These are phyloP conservation scores for Ottelia alismoides DNA, from an alignment of 106 monocot species.

Conservation along the genomic window DNA sequence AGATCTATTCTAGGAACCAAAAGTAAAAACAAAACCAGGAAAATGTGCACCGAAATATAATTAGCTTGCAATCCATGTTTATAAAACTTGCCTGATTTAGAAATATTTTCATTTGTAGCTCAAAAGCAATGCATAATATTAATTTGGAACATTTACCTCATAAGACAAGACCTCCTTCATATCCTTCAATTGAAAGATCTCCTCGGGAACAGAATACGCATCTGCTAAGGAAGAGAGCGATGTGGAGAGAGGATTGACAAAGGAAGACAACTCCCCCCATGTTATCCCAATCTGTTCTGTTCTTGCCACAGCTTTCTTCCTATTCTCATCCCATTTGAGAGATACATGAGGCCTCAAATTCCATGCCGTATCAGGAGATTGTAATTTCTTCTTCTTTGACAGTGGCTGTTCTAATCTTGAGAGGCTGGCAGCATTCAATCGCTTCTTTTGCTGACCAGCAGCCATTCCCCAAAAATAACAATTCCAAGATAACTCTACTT, in stretches of 20 bases:
- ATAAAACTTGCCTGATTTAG: too few species aligned
- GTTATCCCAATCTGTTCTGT: constrained; percentile 13
- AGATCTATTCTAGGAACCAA: too few species aligned
- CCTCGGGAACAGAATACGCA: constrained; percentile 19
- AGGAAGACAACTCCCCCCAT: constrained; percentile 19
- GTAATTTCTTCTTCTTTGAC: constrained; percentile 6
- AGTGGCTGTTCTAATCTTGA: background rate
- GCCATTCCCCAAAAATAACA: too few species aligned
- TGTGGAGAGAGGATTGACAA: constrained; percentile 1
- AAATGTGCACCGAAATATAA: background rate
- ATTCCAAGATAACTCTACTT: too few species aligned
- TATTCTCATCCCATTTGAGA: constrained; percentile 10
- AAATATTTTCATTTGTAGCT: too few species aligned
- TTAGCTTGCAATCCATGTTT: too few species aligned
- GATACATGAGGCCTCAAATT: constrained; percentile 10
- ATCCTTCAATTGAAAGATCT: constrained; percentile 8
- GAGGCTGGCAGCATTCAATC: background rate
- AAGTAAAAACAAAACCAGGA: background rate
- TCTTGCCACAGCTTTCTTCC: constrained; percentile 1
- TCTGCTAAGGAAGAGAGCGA: constrained; percentile 8
- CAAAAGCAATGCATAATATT: background rate
- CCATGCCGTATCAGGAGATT: constrained; percentile 4
- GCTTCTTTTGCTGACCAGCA: constrained; percentile 16
- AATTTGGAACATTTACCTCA: constrained; percentile 4
- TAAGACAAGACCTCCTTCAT: constrained; percentile 11